Percentiles rank a stretch among this genome's conserved stretches.
Conservation (phyloP, 1,284 basidiomycete species). For the Schizopora paradoxa region DNA sequence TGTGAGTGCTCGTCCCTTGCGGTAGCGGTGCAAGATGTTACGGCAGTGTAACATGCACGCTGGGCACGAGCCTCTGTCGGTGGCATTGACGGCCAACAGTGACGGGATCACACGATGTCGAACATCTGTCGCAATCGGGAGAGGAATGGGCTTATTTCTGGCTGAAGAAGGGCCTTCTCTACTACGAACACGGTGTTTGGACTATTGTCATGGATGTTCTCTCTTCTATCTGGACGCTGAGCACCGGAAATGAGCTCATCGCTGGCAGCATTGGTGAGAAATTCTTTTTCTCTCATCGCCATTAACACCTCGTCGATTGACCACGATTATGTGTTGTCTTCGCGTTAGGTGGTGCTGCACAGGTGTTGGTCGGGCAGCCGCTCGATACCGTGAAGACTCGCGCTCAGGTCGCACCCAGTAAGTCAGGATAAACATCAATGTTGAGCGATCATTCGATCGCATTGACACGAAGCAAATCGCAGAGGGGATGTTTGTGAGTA, state of each 20-base stretch:
- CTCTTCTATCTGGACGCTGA: conserved; percentile 16
- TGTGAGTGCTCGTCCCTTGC: too few species aligned
- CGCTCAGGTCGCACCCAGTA: conserved; percentile 74
- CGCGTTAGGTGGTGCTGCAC: conserved; percentile 29
- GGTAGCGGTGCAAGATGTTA: too few species aligned
- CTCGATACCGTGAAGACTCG: conserved; percentile 85
- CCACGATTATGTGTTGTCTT: background rate
- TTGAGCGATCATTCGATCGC: conserved; percentile 1
- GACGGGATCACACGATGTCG: too few species aligned
- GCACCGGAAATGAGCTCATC: conserved; percentile 65
- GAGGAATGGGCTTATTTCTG: too few species aligned
- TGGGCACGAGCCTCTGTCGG: too few species aligned
- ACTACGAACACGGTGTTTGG: too few species aligned
- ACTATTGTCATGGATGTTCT: too few species aligned
- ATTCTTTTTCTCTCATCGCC: conserved; percentile 40
- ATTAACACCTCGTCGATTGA: background rate
- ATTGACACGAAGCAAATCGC: conserved; percentile 9
- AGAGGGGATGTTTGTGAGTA: conserved; percentile 80
- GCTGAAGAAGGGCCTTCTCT: too few species aligned
- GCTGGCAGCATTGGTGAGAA: conserved; percentile 74
- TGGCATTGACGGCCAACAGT: too few species aligned
- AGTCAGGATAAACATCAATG: conserved; percentile 10
- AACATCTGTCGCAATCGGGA: too few species aligned
- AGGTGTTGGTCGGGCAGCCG: conserved; percentile 81
- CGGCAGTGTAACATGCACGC: too few species aligned